Evolutionary conservation across 441 rosid genomes (phyloP).

Genomic region (Gossypium gossypioides): DNA sequence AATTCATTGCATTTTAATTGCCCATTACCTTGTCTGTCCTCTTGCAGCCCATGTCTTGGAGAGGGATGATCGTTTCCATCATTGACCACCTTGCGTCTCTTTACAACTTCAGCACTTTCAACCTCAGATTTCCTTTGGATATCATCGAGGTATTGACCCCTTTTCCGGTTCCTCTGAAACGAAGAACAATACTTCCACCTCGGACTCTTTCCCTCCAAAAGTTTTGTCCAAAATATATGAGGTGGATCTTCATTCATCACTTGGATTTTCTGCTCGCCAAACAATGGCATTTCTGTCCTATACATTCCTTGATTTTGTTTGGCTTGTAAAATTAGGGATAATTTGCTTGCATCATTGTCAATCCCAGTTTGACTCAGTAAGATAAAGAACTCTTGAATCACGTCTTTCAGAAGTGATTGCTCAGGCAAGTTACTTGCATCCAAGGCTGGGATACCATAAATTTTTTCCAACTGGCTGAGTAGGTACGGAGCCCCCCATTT

Average conservation of each 20-base stretch:
- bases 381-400: conserved; percentile 43
- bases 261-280: conserved; percentile 51
- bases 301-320: conserved; percentile 47
- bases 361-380: conserved; percentile 38
- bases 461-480: conserved; percentile 51
- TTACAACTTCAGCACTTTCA: conserved; percentile 29
- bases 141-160: conserved; percentile 32
- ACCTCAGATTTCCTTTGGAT: conserved; percentile 18
- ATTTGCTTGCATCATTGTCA: conserved; percentile 25
- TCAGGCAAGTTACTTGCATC: conserved; percentile 20
- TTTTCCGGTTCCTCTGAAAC: conserved; percentile 59
- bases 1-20: background rate
- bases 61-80: conserved; percentile 22
- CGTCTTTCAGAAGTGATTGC: conserved; percentile 30
- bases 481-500: conserved; percentile 79
- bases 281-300: conserved; percentile 34
- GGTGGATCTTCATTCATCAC: conserved; percentile 41
- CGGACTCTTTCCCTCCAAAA: conserved; percentile 50
- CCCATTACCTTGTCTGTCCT: conserved; percentile 35
- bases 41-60: conserved; percentile 13
- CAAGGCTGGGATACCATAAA: conserved; percentile 31
- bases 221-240: conserved; percentile 60
- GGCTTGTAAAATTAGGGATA: conserved; percentile 42
- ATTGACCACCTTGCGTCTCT: conserved; percentile 49
- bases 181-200: conserved; percentile 51